phyloP scores from a whole-genome alignment of 208 protist species.

The Leishmania gerbilli region DNA sequence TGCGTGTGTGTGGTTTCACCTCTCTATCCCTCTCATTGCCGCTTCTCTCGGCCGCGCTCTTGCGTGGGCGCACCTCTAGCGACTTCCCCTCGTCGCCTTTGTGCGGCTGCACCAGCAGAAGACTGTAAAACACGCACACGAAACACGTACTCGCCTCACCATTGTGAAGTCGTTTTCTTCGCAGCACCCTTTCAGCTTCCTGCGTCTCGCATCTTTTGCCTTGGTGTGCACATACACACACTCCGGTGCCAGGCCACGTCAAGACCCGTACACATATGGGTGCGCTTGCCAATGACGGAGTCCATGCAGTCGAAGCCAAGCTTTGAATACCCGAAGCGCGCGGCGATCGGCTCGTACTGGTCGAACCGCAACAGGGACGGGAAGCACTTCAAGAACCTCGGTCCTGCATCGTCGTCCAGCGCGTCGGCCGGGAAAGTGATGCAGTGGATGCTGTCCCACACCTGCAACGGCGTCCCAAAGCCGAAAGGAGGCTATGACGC shows the following conservation, averaged over 20 bases:
- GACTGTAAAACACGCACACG: neutral
- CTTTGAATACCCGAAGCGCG: conserved; percentile 18
- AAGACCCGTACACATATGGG: neutral
- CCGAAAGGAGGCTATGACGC: conserved; percentile 40
- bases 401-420: neutral
- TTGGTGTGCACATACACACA: neutral
- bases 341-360: conserved; percentile 37
- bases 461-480: conserved; percentile 19
- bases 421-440: conserved; percentile 1
- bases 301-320: conserved; percentile 11
- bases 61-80: neutral
- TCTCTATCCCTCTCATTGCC: neutral
- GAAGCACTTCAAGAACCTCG: conserved; percentile 68
- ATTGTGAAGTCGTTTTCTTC: neutral
- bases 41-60: neutral
- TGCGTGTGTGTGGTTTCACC: too few relatives aligned
- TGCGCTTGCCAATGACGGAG: conserved; percentile 2
- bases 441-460: conserved; percentile 23
- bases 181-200: neutral
- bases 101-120: neutral
- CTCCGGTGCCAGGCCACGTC: neutral
- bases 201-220: neutral
- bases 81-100: neutral
- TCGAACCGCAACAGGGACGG: conserved; percentile 50
- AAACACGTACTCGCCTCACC: neutral